Evolutionary conservation across 305 asterid genomes (phyloP).

Genomic region (Solanum hybrid): DNA sequence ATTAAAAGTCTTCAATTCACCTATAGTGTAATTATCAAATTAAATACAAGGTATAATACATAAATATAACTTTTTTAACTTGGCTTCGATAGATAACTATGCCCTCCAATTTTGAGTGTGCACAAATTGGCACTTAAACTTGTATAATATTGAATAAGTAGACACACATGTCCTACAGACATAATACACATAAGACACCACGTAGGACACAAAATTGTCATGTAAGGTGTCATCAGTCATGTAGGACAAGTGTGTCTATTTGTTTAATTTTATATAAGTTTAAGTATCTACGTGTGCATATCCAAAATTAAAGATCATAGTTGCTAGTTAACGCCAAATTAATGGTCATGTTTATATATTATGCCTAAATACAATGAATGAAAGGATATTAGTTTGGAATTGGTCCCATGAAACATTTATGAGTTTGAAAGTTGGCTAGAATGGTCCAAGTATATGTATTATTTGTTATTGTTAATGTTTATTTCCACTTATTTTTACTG

Average conservation of each 20-base stretch:
- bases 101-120: neutral
- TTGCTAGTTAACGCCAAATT: too few relatives aligned
- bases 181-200: neutral
- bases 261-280: too few relatives aligned
- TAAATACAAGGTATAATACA: neutral
- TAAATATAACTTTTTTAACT: too few relatives aligned
- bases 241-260: rapidly evolving
- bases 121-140: rapidly evolving
- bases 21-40: neutral
- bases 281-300: too few relatives aligned
- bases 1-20: neutral
- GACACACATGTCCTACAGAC: too few relatives aligned
- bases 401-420: neutral
- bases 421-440: neutral
- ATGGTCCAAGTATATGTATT: neutral
- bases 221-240: too few relatives aligned
- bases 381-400: neutral
- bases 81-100: neutral
- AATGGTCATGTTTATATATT: too few relatives aligned
- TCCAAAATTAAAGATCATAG: rapidly evolving
- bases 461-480: neutral
- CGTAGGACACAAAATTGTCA: neutral
- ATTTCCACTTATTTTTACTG: neutral
- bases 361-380: neutral
- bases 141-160: too few relatives aligned